Base-by-base conservation (phyloP, 768 basidiomycete species). In the Boletus vinaceobasis region DNA sequence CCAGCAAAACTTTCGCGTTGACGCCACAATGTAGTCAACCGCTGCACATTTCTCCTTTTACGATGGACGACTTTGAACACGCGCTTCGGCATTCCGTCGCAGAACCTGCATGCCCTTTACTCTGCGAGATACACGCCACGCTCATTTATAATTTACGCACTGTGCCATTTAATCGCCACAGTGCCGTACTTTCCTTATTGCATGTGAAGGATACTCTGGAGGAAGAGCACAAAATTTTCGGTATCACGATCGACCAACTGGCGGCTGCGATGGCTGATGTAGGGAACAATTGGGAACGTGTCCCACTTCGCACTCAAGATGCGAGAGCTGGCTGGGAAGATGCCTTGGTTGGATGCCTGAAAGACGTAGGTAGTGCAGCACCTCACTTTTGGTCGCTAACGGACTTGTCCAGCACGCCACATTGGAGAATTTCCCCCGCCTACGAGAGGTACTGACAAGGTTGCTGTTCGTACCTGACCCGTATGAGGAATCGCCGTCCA, bases 141-240 rank as follows among this genome's bases (percentile, higher is more conserved):
- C 82, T 99, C 43, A 87, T 98, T 52, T 96, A 94, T 72, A 85
- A 91, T 64, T 78, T 93, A 21, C 84, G 88, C n/a, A 94, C 94
- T 14, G 84, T 88, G 13, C 77, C 85, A 10, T 90, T 87, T 68
- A 79, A 80, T 43, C 82, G 89, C 49, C 88, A 91, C 67, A 86
- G 83, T 55, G 89, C 87, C 36, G 76, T 90, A 15, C 69, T 89
- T 39, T 89, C 88, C 21, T 72, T 92, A 44, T 65, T 86, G 59
- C 63, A 65, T 21, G 48, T 60, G 44, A 70, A 77, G 21, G 63
- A 76, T 36, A 69, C 75, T 43, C 68, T 75, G 23, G 74, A 77
- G 43, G 72, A 75, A 19, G 77, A 82, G 42, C 71, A 74, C 46
- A 65, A 71, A 44, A 67, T 77, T 2, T 68, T 82, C 5, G 87